These are phyloP conservation scores for Ceratonia siliqua DNA, from an alignment of 306 rosid genomes.

Conservation along the genomic window DNA sequence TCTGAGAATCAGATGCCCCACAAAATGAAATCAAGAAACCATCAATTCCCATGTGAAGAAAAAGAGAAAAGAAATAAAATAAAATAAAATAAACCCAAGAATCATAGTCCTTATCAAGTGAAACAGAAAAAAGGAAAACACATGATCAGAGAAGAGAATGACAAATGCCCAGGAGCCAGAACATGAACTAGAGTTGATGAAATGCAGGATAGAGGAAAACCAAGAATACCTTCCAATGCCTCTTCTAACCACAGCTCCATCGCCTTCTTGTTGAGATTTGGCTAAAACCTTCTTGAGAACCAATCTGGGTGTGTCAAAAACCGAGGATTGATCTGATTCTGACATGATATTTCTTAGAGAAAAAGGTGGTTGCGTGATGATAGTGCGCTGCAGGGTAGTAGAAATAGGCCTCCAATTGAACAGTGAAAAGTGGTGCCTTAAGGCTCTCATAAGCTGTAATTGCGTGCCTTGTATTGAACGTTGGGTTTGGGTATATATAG, in stretches of 20 bases:
- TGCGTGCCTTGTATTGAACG: not conserved
- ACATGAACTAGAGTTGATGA: not conserved
- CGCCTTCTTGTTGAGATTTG: conserved; percentile 53
- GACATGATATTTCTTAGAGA: conserved; percentile 32
- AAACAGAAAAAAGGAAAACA: not conserved
- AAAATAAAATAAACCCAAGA: too few relatives aligned
- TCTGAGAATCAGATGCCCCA: conserved; percentile 26
- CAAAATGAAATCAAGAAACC: not conserved
- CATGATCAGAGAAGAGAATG: not conserved
- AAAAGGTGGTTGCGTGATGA: not conserved
- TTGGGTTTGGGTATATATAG: not conserved
- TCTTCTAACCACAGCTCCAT: conserved; percentile 50
- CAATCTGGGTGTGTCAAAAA: conserved; percentile 56
- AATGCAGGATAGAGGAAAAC: not conserved
- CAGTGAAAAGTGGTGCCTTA: conserved; percentile 12
- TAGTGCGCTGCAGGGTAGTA: not conserved
- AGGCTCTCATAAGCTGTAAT: conserved; percentile 15
- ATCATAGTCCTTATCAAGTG: not conserved
- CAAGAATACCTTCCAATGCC: conserved; percentile 48
- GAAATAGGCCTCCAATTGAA: conserved; percentile 2
- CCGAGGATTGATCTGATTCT: conserved; percentile 18
- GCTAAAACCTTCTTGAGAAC: conserved; percentile 41
- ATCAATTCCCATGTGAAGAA: conserved; percentile 7
- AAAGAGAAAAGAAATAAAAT: too few relatives aligned
- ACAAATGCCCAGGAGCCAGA: not conserved